phyloP scores from a whole-genome alignment of 164 flowering plant genomes.

The Saururus chinensis region DNA sequence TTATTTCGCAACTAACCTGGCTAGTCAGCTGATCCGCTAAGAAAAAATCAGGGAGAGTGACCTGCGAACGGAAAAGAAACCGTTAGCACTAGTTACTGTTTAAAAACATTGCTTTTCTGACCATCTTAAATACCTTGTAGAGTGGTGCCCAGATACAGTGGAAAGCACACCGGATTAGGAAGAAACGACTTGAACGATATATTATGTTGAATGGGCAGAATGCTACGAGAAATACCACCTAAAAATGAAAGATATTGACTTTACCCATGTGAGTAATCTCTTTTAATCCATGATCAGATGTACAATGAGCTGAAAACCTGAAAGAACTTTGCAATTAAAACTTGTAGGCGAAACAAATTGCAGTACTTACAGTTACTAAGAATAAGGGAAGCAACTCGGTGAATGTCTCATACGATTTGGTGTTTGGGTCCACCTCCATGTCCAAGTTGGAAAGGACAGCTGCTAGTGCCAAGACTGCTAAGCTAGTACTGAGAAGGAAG shows the following conservation, averaged over 20 bases:
- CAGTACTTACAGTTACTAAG: slow-evolving; percentile 16
- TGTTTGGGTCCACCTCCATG: slow-evolving; percentile 42
- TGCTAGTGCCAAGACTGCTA: slow-evolving; percentile 36
- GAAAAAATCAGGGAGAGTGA: slow-evolving; percentile 55
- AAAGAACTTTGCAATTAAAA: not conserved
- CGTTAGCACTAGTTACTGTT: not conserved
- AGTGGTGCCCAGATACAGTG: slow-evolving; percentile 58
- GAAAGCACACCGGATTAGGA: slow-evolving; percentile 32
- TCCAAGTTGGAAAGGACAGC: slow-evolving; percentile 45
- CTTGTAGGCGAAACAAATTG: not conserved
- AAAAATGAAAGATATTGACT: slow-evolving; percentile 9
- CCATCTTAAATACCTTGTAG: slow-evolving; percentile 36
- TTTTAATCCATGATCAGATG: no score
- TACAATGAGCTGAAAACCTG: no score
- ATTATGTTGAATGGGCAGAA: slow-evolving; percentile 57
- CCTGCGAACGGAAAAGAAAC: slow-evolving; percentile 17
- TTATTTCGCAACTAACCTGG: slow-evolving; percentile 28
- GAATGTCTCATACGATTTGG: slow-evolving; percentile 23
- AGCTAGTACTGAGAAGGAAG: slow-evolving; percentile 27
- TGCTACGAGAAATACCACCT: slow-evolving; percentile 28
- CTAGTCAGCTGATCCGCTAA: slow-evolving; percentile 64
- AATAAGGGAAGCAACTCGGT: slow-evolving; percentile 44
- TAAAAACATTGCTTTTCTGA: no score
- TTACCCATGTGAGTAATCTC: no score
- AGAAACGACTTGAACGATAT: slow-evolving; percentile 58